Percentiles rank a stretch among this genome's conserved stretches.
These are phyloP conservation scores for Pythium chondricola DNA, from an alignment of 352 stramenopile genomes.

Conservation along the genomic window DNA sequence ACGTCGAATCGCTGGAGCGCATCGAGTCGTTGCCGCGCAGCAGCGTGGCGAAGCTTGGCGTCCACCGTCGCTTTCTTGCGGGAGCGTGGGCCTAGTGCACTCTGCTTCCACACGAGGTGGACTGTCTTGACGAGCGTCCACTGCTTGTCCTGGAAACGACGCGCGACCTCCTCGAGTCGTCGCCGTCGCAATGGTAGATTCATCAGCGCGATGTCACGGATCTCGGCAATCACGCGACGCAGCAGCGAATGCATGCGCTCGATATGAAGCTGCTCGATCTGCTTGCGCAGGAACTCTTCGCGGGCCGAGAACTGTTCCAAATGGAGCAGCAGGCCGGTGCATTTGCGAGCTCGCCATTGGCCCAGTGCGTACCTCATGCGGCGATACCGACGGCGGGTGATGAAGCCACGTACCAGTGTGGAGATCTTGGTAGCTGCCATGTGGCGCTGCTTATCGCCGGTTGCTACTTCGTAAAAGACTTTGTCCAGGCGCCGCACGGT, in stretches of 20 bases:
- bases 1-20: slow-evolving; percentile 54
- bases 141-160: slow-evolving; percentile 42
- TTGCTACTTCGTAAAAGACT: slow-evolving; percentile 72
- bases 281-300: slow-evolving; percentile 53
- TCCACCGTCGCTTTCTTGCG: slow-evolving; percentile 43
- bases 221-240: slow-evolving; percentile 45
- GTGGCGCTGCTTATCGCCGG: slow-evolving; percentile 66
- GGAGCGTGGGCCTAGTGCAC: slow-evolving; percentile 49
- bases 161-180: slow-evolving; percentile 46
- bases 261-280: slow-evolving; percentile 38
- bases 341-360: slow-evolving; percentile 43
- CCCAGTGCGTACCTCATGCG: slow-evolving; percentile 39
- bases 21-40: slow-evolving; percentile 49
- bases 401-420: slow-evolving; percentile 43
- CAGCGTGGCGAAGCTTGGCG: slow-evolving; percentile 35
- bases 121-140: slow-evolving; percentile 27
- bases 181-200: slow-evolving; percentile 48
- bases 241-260: slow-evolving; percentile 32
- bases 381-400: slow-evolving; percentile 40
- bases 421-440: slow-evolving; percentile 60
- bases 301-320: slow-evolving; percentile 60
- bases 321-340: slow-evolving; percentile 30
- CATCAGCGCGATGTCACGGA: slow-evolving; percentile 66
- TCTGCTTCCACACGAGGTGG: slow-evolving; percentile 43
- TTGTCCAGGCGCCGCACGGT: slow-evolving; percentile 60